Base-by-base conservation (phyloP, 2,329 filamentous ascomycete genomes). In the Coniochaeta sp. region DNA sequence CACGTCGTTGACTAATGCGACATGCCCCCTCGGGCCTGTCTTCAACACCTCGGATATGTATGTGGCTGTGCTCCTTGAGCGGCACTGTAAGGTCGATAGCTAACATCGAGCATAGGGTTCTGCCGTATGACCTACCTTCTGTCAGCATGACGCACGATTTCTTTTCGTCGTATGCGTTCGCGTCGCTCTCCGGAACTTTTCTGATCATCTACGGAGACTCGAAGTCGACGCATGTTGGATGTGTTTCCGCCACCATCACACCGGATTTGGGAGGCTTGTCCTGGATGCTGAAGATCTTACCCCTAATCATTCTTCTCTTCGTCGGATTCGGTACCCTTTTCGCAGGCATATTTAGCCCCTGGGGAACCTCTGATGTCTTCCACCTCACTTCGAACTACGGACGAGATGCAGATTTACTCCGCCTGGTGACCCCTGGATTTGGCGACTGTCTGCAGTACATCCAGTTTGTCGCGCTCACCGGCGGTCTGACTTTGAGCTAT, bases 311-410 rank as follows among this genome's bases (percentile, higher is more conserved):
- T 22, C 76, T 99, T 28, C 71, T 92, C 3, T 75, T 92, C 35
- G 89, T 95, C 45, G 94, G 84, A 2, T 68, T 91, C 53, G 90
- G 91, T 13, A 96, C 92, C 6, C 74, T 91, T 31, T 83, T 90
- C 58, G 91, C 94, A 3, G 88, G 84, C 48, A 89, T 95, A 32
- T 92, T 84, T 65, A 96, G 91, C 63, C 94, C 94, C 0, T 99
- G 94, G 92, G 94, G 94, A 18, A 89, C 90, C 1, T 83, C 83
- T 7, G 88, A 99, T 65, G 78, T 92, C 18, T 97, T 97, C 66
- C 85, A 89, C 58, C 99, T 92, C 91, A 91, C 90, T n/a, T 95
- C 90, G 63, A 99, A 99, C 65, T 97, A 95, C 65, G 94, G 94
- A 31, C 84, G 92, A 59, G 94, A 99, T 61, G 88, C 89, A 55